Evolutionary conservation across 768 basidiomycete species (phyloP), one percentile per base, ranked within the genome.

Genomic region (Pleurotus ostreatus): DNA sequence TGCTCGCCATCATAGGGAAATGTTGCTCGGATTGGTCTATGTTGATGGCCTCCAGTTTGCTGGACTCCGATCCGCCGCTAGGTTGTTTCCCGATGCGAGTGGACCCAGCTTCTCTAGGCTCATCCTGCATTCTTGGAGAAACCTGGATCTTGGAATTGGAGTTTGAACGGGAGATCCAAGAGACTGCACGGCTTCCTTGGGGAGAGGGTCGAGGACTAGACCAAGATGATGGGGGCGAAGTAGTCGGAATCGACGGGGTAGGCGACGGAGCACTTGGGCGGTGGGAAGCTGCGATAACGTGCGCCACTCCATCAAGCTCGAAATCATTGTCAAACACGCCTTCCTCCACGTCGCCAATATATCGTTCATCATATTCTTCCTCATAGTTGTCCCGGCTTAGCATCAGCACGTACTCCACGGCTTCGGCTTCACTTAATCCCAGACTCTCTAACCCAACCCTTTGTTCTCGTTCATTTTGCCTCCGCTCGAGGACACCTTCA

Each of bases 391-490:
- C 92, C 7, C 88, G 83, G 59, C 89, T 92, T 60, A 93, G 78
- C 89, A 93, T 93, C 46, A 94, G 66, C 0, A 85, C 78, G 61
- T 94, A 94, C 63, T 91, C 87, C 23, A 93, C 71, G 0, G 86
- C 89, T 62, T 91, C 91, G 1, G 69, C 68, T 62, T 94, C 91
- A 56, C 77, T 84, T 40, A 93, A 70, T 2, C 92, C 91, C 3
- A 94, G 77, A n/a, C 70, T 68, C 34, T 82, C 74, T 20, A 92
- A 66, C 9, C 78, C 76, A 2, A 74, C 73, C 11, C 71, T 70
- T 59, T 93, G 88, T 60, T 84, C 86, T 22, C 73, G 72, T 58
- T 82, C 81, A 34, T 70, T 64, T 40, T 68, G 72, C 62, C 89
- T 84, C 38, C 83, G 71, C 38, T 79, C 76, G 44, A 86, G 70